Evolutionary conservation across 176 grass and related monocot species (phyloP).

Genomic region (Alloteropsis semialata): DNA sequence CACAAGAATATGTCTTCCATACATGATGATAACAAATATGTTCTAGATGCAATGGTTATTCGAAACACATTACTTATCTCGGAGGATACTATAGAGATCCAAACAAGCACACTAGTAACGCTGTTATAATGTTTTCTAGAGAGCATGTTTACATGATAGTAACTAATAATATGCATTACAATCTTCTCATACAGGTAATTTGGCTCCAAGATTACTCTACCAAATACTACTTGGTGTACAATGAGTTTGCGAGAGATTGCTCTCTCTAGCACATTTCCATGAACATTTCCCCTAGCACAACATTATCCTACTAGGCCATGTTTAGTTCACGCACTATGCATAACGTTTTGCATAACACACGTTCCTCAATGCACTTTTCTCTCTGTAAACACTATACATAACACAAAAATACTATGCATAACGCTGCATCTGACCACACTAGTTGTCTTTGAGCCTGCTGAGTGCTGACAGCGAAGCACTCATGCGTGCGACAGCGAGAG

Average conservation of each 20-base stretch:
- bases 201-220: background rate
- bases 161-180: background rate
- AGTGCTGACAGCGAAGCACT: slow-evolving; percentile 28
- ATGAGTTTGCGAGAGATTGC: background rate
- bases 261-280: background rate
- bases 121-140: background rate
- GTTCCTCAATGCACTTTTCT: no score
- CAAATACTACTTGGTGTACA: background rate
- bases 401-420: no score
- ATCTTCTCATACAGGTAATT: background rate
- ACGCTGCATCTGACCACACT: no score
- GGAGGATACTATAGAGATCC: background rate
- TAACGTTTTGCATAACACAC: no score
- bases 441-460: background rate
- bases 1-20: no score
- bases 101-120: background rate
- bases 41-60: no score
- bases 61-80: no score
- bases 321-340: no score
- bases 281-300: background rate
- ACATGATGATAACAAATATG: no score
- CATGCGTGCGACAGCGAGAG: background rate
- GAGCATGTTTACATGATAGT: background rate
- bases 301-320: no score
- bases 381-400: no score